Evolutionary conservation across 805 yeast genomes (phyloP), one percentile per base, ranked within the genome.

Genomic region (Naumovozyma baii): DNA sequence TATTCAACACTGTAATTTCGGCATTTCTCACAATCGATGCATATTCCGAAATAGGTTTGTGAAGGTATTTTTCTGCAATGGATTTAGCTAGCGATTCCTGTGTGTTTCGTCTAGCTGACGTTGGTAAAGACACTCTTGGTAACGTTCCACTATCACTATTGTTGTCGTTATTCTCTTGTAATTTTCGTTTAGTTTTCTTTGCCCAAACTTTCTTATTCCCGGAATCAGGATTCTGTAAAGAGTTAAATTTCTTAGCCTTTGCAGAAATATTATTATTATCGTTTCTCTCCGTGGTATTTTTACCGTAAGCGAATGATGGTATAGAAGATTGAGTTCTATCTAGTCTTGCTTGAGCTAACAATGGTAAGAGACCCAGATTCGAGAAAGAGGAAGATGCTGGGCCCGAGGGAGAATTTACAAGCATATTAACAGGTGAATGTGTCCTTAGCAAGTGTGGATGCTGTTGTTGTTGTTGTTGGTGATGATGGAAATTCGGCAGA

Each of bases 1-100:
- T 50, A 34, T 54, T 52, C n/a, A 54, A 39, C 18, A 52, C 55
- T 3, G 56, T 50, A 32, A 53, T 43, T 43, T 73, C 78, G 13
- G 69, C 54, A n/a, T 59, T 59, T 44, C 65, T 65, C n/a, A 73
- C 67, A 22, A 65, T 59, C 1, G 59, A 44, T 0, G 76, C 76
- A 40, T 72, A 61, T 20, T 69, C 70, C 3, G 63, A 49, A 5
- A 73, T 55, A 1, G 77, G 68, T 3, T 60, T 51, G 20, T 61
- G 51, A 8, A 63, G 46, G 40, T 38, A 51, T 41, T 51, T 46
- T 38, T 52, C 49, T 2, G 64, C 64, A 17, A 57, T 51, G 14
- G 46, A 42, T 34, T 56, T 55, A 5, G 62, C 55, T n/a, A 57
- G 45, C n/a, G 48, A 39, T 36, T 58, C 64, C 39, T 51, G 58